These are phyloP conservation scores for Metarhizium robertsii DNA, from an alignment of 2,329 filamentous ascomycete genomes.

Conservation along the genomic window DNA sequence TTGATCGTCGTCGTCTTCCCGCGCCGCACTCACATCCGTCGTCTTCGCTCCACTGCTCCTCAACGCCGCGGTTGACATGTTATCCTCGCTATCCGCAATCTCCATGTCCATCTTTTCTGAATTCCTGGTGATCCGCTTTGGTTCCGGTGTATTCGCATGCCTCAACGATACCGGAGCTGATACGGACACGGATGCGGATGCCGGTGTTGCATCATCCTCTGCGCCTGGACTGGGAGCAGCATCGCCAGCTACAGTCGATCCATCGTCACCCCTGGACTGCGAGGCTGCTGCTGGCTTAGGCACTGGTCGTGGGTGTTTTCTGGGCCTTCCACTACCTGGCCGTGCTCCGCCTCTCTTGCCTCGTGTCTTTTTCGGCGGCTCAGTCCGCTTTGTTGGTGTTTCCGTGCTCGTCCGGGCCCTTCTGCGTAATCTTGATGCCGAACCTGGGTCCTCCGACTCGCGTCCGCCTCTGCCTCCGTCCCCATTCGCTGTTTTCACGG, in stretches of 20 bases:
- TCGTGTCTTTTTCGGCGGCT: conserved; percentile 22
- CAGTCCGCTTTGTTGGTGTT: conserved; percentile 9
- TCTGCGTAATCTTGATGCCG: conserved; percentile 17
- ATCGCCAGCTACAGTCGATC: not conserved
- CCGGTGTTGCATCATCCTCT: not conserved
- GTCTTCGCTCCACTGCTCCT: not conserved
- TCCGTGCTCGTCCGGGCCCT: conserved; percentile 10
- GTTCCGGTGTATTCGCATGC: not conserved
- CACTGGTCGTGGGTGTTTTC: conserved; percentile 24
- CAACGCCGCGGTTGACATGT: not conserved
- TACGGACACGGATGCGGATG: not conserved
- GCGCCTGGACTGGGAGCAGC: not conserved
- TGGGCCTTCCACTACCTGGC: conserved; percentile 29
- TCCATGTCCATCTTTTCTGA: conserved; percentile 11
- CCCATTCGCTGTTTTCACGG: conserved; percentile 13
- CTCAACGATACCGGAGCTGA: not conserved
- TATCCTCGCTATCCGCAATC: conserved; percentile 21
- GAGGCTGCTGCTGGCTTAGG: conserved; percentile 3
- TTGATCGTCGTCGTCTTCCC: conserved; percentile 19
- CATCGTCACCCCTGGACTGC: not conserved
- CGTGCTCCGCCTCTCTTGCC: conserved; percentile 29
- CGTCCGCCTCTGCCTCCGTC: conserved; percentile 11
- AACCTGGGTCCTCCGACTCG: conserved; percentile 16
- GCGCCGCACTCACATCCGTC: conserved; percentile 5
- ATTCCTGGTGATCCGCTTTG: not conserved